A percentile compares a stretch with the other conserved stretches of the same genome.
These are phyloP conservation scores for Rachicladosporium sp. DNA, from an alignment of 2,329 filamentous ascomycete genomes.

Conservation along the genomic window DNA sequence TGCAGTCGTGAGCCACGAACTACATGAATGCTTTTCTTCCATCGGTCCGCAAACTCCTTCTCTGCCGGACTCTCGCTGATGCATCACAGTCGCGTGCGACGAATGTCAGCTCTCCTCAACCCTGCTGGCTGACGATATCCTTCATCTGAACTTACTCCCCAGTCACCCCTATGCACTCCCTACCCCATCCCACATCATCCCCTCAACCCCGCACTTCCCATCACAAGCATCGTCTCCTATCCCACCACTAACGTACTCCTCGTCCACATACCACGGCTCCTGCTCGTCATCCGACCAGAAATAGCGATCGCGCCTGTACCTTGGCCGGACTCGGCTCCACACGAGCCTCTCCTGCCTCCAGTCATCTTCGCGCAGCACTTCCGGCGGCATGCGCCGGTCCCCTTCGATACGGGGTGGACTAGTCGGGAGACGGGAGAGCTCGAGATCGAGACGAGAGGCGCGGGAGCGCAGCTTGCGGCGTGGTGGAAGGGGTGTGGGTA, in stretches of 20 bases:
- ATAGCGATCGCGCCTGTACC: neutral
- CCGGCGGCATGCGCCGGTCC: neutral
- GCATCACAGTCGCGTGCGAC: no score
- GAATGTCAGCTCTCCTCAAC: conserved; percentile 1
- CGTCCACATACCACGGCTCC: neutral
- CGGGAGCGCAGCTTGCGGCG: neutral
- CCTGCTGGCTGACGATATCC: neutral
- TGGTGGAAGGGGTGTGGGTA: neutral
- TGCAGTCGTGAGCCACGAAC: conserved; percentile 1
- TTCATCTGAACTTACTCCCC: neutral
- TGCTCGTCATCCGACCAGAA: no score
- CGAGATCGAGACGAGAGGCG: neutral
- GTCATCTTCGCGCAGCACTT: neutral
- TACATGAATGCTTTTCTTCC: neutral
- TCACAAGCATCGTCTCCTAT: neutral
- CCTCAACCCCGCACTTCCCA: conserved; percentile 2
- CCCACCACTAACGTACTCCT: neutral
- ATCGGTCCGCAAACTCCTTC: no score
- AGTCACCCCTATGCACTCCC: neutral
- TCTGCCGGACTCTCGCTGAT: no score
- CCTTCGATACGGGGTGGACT: neutral
- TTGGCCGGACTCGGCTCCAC: neutral
- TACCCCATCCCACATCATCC: neutral
- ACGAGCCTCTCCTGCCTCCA: neutral
- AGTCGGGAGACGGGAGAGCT: neutral